Conservation (phyloP, 331 rosid genomes). For the Erythrophleum ivorense region DNA sequence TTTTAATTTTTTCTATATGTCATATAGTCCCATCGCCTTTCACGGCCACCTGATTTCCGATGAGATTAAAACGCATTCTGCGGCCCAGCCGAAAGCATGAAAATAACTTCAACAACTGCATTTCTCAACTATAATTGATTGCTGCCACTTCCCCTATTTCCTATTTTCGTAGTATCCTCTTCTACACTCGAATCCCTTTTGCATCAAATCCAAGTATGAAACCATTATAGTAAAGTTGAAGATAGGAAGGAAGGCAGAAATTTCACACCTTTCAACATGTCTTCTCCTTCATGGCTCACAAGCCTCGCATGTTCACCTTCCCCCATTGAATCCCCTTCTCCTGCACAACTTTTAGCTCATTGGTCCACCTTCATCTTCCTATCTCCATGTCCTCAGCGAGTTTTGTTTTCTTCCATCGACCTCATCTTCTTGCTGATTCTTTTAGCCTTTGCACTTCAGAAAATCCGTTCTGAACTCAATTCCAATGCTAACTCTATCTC, state of each 20-base stretch:
- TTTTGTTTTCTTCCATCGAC: not conserved
- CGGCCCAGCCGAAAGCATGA: too few species aligned
- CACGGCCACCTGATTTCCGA: not conserved
- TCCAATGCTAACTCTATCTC: not conserved
- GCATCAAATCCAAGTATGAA: not conserved
- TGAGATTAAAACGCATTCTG: not conserved
- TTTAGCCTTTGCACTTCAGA: not conserved
- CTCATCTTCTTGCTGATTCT: not conserved
- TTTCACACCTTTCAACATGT: not conserved
- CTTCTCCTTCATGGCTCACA: not conserved
- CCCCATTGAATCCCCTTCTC: not conserved
- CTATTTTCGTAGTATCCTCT: not conserved
- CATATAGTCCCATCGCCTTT: not conserved
- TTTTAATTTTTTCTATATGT: not conserved
- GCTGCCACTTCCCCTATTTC: not conserved
- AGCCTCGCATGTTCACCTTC: not conserved
- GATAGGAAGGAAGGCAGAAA: not conserved
- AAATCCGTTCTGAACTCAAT: not conserved
- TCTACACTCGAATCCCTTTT: not conserved
- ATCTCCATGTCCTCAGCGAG: constrained; percentile 7
- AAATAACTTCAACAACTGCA: too few species aligned
- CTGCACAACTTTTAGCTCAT: too few species aligned
- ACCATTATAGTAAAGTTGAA: too few species aligned
- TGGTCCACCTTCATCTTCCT: not conserved
- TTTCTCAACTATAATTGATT: not conserved